Evolutionary conservation across 768 basidiomycete species (phyloP).

Genomic region (Suillus discolor): DNA sequence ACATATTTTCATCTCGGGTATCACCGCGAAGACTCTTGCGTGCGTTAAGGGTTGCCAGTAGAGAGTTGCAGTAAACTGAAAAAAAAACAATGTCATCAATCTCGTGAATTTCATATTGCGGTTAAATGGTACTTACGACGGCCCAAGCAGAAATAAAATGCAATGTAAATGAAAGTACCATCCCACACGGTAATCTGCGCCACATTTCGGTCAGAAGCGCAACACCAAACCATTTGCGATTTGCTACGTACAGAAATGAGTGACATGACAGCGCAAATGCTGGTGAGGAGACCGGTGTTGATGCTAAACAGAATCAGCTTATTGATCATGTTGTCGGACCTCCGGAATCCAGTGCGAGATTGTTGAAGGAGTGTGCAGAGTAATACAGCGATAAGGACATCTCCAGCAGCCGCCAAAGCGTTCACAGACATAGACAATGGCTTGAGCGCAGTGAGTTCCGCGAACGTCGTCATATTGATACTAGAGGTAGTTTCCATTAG

Average conservation of each 20-base stretch:
- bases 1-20: constrained; percentile 12
- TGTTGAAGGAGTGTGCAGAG: constrained; percentile 48
- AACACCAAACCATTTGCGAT: background rate
- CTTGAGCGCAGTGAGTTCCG: constrained; percentile 47
- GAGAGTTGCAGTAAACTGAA: constrained; percentile 60
- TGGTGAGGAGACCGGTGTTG: constrained; percentile 41
- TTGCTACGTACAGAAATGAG: constrained; percentile 45
- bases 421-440: constrained; percentile 56
- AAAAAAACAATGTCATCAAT: constrained; percentile 2
- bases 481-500: constrained; percentile 32
- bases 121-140: constrained; percentile 43
- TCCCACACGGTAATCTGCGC: constrained; percentile 49
- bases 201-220: background rate
- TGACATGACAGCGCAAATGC: constrained; percentile 57
- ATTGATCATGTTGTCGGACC: constrained; percentile 57
- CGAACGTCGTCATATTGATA: constrained; percentile 41
- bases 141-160: constrained; percentile 63
- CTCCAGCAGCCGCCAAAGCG: constrained; percentile 47
- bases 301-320: constrained; percentile 57
- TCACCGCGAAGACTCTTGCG: constrained; percentile 45
- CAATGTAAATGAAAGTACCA: constrained; percentile 55
- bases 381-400: constrained; percentile 51
- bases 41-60: constrained; percentile 62
- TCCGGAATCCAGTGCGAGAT: constrained; percentile 55
- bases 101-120: background rate